Percentiles rank a stretch among this genome's conserved stretches.
Evolutionary conservation across 257 asterid genomes (phyloP).

Genomic region (Penstemon barbatus): DNA sequence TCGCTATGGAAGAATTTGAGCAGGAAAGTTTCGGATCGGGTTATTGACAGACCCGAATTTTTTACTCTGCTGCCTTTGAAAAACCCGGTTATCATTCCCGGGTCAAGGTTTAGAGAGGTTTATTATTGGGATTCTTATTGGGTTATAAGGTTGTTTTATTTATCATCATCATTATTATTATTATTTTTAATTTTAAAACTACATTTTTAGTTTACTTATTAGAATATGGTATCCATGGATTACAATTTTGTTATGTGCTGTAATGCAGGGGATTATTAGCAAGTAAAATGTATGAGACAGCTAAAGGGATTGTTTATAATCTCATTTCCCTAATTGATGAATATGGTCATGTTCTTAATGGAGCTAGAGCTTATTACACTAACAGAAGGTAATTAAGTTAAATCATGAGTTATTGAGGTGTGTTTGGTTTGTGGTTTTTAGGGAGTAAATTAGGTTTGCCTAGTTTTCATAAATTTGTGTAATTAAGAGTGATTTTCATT

Average conservation of each 20-base stretch:
- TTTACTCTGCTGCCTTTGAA: constrained; percentile 73
- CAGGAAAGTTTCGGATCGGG: constrained; percentile 66
- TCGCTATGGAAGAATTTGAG: constrained; percentile 76
- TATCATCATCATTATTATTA: background rate
- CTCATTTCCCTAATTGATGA: constrained; percentile 65
- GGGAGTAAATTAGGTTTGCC: too few species aligned
- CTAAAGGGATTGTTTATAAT: constrained; percentile 85
- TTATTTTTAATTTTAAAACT: background rate
- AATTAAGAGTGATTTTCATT: too few species aligned
- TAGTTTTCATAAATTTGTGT: too few species aligned
- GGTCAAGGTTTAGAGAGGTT: constrained; percentile 86
- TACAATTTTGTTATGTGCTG: background rate
- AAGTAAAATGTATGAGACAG: constrained; percentile 84
- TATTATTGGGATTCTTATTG: constrained; percentile 98
- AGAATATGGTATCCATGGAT: background rate
- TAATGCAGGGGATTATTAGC: constrained; percentile 82
- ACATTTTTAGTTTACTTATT: background rate
- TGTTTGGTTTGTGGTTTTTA: too few species aligned
- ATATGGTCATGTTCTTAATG: constrained; percentile 83
- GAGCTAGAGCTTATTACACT: constrained; percentile 87
- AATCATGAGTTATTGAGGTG: background rate
- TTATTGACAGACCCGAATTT: constrained; percentile 49
- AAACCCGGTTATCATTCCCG: constrained; percentile 75
- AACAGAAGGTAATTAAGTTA: constrained; percentile 66
- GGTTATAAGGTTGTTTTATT: constrained; percentile 63